Base-by-base conservation (phyloP, 2,329 filamentous ascomycete species). In the Pochonia chlamydosporia region DNA sequence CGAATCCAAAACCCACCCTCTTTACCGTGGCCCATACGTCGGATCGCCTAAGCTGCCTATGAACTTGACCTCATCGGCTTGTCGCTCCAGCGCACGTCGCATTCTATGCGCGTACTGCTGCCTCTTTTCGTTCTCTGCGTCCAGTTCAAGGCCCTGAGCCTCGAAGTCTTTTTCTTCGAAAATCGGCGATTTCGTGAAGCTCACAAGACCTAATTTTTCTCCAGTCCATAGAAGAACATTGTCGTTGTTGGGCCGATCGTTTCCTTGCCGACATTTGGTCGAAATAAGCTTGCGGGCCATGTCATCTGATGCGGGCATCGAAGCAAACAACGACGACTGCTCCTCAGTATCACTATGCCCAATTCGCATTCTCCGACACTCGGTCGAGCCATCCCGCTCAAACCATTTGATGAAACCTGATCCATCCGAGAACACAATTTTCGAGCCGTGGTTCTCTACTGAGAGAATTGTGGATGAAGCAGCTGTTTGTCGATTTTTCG, bases 341-440 rank as follows among this genome's bases (percentile, higher is more conserved):
- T 69, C 68, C 23, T 67, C 61, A 41, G 64, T 58, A 50, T 79
- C 73, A 56, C 75, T 77, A 49, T 79, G 72, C 2, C 81, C 78
- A 24, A 84, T 75, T 54, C 69, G 74, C 51, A 74, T 68, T 52
- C 69, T 65, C 43, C 79, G 71, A 36, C 78, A 75, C 54, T 83
- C 78, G 5, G 79, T 82, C 50, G 75, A 73, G 1, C 87, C 90
- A 59, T 96, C 89, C 30, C 91, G 76, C 65, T 97, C 92, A 39
- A 95, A 81, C 91, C 92, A 97, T 63, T 89, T 92, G 52, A 97
- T 65, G 43, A 85, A 82, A 0, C 92, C 92, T 21, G 89, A 82
- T 1, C 87, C 87, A 59, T 97, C 92, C 3, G 88, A 88, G 54
- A 87, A 87, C 16, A 89, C 89, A 26, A 96, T 77, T 4, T 87